Conservation (phyloP, 2,329 filamentous ascomycete genomes). For the Stagonosporopsis tanaceti region DNA sequence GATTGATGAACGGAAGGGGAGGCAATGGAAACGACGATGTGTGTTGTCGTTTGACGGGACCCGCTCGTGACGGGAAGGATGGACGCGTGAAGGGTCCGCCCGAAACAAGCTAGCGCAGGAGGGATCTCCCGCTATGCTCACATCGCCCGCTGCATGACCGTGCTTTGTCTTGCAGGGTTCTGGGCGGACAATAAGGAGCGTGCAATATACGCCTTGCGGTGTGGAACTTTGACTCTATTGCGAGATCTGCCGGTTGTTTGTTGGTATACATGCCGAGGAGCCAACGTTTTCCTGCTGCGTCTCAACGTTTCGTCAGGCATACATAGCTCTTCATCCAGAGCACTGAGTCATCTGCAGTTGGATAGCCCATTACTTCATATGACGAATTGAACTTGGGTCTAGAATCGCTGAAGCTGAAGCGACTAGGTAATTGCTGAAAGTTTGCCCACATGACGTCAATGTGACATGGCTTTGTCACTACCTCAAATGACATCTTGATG, state of each 20-base stretch:
- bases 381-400: neutral
- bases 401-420: neutral
- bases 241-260: neutral
- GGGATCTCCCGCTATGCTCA: neutral
- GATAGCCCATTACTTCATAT: neutral
- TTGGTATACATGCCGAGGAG: neutral
- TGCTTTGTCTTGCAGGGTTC: constrained; percentile 4
- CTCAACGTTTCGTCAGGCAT: neutral
- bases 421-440: neutral
- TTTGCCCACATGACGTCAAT: constrained; percentile 10
- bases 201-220: neutral
- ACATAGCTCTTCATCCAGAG: neutral
- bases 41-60: constrained; percentile 11
- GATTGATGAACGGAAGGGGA: constrained; percentile 13
- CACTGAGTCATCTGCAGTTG: neutral
- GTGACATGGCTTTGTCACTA: neutral
- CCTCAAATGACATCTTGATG: neutral
- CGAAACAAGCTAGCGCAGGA: constrained; percentile 12
- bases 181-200: neutral
- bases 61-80: constrained; percentile 9
- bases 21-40: constrained; percentile 12
- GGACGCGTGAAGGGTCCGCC: constrained; percentile 6
- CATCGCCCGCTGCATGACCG: neutral
- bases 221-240: neutral
- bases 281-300: neutral